A percentile compares a stretch with the other conserved stretches of the same genome.
phyloP scores from a whole-genome alignment of 129 eudicot genomes.

The Pseudognaphalium luteoalbum region DNA sequence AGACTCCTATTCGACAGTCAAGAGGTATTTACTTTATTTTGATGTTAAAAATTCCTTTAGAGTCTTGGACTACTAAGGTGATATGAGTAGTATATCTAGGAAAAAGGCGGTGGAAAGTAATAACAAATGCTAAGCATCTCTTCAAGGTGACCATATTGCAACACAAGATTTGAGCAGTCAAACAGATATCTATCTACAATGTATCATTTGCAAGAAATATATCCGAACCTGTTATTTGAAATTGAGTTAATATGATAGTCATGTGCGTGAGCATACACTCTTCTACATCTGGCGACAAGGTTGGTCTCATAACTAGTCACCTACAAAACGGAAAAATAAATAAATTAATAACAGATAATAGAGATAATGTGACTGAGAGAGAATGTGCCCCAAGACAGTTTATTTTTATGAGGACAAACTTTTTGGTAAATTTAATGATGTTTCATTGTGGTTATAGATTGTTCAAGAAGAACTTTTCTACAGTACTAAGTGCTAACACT shows the following conservation, averaged over 20 bases:
- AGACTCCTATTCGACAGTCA: background rate
- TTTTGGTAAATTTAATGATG: background rate
- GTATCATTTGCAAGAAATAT: constrained; percentile 1
- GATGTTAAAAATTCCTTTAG: background rate
- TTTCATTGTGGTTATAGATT: background rate
- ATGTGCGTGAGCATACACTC: constrained; percentile 99
- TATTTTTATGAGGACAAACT: background rate
- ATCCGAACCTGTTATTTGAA: constrained; percentile 81
- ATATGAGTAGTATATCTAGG: background rate
- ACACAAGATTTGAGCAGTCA: constrained; percentile 12
- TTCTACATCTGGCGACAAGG: constrained; percentile 88
- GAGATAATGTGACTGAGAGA: background rate
- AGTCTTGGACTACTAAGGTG: background rate
- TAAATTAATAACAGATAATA: background rate
- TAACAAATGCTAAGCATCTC: background rate
- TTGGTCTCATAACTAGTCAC: constrained; percentile 90
- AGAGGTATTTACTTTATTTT: too few species aligned
- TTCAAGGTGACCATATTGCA: constrained; percentile 4
- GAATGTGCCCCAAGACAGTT: background rate
- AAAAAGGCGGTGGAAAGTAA: background rate
- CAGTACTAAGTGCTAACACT: background rate
- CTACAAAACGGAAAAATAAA: constrained; percentile 32
- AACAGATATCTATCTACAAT: background rate
- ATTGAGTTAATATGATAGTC: constrained; percentile 97
- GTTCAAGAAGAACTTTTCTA: background rate